Conservation (phyloP, 208 protist species). For the Porcisia hertigi region DNA sequence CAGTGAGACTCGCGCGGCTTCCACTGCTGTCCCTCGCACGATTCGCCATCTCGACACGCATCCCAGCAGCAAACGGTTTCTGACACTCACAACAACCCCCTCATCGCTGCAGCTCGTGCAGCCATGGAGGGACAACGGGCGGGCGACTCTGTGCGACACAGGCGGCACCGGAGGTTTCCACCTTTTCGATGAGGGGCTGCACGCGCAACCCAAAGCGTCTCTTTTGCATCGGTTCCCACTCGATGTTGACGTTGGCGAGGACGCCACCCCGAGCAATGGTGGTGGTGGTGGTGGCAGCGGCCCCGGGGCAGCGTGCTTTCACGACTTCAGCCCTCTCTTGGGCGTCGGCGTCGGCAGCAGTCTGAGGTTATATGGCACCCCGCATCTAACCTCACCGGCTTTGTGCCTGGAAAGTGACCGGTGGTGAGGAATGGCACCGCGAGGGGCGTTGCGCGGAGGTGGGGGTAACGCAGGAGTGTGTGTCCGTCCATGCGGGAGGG, state of each 20-base stretch:
- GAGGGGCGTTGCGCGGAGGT: neutral
- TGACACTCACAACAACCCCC: slow-evolving; percentile 56
- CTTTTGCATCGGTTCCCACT: slow-evolving; percentile 4
- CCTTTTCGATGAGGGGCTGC: neutral
- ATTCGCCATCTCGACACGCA: slow-evolving; percentile 55
- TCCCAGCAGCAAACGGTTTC: slow-evolving; percentile 40
- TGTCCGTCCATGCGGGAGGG: neutral
- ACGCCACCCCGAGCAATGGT: neutral
- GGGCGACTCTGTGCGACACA: neutral
- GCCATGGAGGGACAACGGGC: slow-evolving; percentile 6
- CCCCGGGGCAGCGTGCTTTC: slow-evolving; percentile 32
- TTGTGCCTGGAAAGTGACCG: slow-evolving; percentile 19
- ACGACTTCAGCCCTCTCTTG: slow-evolving; percentile 40
- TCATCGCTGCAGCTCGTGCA: slow-evolving; percentile 39
- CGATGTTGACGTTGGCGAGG: neutral
- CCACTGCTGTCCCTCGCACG: slow-evolving; percentile 3
- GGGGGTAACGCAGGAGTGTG: neutral
- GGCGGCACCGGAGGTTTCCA: neutral
- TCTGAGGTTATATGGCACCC: slow-evolving; percentile 31
- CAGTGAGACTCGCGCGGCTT: neutral
- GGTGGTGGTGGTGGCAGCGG: slow-evolving; percentile 9
- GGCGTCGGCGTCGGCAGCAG: slow-evolving; percentile 28
- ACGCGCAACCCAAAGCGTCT: neutral
- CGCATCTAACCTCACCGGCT: slow-evolving; percentile 18
- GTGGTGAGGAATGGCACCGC: neutral